A percentile compares a stretch with the other conserved stretches of the same genome.
These are phyloP conservation scores for Aureobasidium sp. DNA, from an alignment of 2,329 filamentous ascomycete species.

Conservation along the genomic window DNA sequence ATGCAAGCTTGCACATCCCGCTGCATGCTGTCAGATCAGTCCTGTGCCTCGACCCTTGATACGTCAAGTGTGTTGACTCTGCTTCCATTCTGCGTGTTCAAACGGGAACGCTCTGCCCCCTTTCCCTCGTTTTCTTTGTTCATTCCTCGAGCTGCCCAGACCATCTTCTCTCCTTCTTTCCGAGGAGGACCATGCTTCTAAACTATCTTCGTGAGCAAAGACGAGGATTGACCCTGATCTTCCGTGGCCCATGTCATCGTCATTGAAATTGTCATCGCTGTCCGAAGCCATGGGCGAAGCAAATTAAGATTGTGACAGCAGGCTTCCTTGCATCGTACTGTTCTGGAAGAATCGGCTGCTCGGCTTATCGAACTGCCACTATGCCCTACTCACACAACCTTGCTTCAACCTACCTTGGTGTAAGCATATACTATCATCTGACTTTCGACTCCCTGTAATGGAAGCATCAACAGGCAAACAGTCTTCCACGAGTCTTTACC, in stretches of 20 bases:
- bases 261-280: not conserved
- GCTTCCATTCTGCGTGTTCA: not conserved
- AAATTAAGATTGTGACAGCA: constrained; percentile 10
- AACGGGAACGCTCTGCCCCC: constrained; percentile 1
- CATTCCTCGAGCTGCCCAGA: not conserved
- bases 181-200: not conserved
- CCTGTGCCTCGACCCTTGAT: constrained; percentile 1
- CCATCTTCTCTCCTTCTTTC: not conserved
- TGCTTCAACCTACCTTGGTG: constrained; percentile 2
- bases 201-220: not conserved
- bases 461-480: not conserved
- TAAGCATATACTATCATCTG: not conserved
- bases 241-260: constrained; percentile 3
- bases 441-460: not conserved
- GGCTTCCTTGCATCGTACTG: constrained; percentile 8
- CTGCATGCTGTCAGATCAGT: constrained; percentile 10
- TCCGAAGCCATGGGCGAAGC: not conserved
- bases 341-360: constrained; percentile 11
- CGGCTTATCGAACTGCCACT: constrained; percentile 6
- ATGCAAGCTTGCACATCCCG: constrained; percentile 9
- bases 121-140: not conserved
- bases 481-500: not conserved
- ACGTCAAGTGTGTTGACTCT: constrained; percentile 4
- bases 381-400: constrained; percentile 7
- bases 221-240: constrained; percentile 1